Conservation (phyloP, 306 rosid genomes). For the Cucurbita maxima region DNA sequence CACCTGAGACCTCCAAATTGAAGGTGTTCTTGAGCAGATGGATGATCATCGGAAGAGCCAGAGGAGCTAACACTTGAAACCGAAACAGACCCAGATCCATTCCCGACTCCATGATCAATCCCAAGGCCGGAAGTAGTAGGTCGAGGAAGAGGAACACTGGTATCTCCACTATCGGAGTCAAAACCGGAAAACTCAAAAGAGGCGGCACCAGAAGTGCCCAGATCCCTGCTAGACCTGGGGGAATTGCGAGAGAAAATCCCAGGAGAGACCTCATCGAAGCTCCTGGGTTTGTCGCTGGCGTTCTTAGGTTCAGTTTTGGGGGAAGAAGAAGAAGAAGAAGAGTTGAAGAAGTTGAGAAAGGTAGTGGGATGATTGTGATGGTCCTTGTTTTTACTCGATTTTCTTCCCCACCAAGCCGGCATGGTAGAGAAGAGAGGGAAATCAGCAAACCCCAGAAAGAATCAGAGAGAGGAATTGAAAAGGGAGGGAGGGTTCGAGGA, state of each 20-base stretch:
- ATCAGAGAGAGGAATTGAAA: neutral
- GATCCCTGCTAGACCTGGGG: constrained; percentile 42
- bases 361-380: constrained; percentile 13
- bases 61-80: constrained; percentile 69
- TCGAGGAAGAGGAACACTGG: constrained; percentile 46
- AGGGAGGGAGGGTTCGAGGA: neutral
- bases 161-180: constrained; percentile 36
- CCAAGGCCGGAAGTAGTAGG: constrained; percentile 32
- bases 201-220: neutral
- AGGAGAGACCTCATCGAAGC: constrained; percentile 44
- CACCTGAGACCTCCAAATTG: constrained; percentile 39
- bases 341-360: constrained; percentile 24
- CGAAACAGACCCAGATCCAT: constrained; percentile 50
- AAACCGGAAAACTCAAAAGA: constrained; percentile 32
- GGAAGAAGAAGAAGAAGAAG: constrained; percentile 22
- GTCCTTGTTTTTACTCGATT: constrained; percentile 45
- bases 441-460: neutral
- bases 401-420: constrained; percentile 83
- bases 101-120: constrained; percentile 32
- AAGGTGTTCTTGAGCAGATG: constrained; percentile 21
- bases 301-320: constrained; percentile 7
- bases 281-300: constrained; percentile 20
- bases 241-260: constrained; percentile 25
- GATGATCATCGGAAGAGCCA: constrained; percentile 57
- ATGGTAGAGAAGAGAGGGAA: constrained; percentile 18